Evolutionary conservation across 768 basidiomycete genomes (phyloP).

Genomic region (Russula olivacea): DNA sequence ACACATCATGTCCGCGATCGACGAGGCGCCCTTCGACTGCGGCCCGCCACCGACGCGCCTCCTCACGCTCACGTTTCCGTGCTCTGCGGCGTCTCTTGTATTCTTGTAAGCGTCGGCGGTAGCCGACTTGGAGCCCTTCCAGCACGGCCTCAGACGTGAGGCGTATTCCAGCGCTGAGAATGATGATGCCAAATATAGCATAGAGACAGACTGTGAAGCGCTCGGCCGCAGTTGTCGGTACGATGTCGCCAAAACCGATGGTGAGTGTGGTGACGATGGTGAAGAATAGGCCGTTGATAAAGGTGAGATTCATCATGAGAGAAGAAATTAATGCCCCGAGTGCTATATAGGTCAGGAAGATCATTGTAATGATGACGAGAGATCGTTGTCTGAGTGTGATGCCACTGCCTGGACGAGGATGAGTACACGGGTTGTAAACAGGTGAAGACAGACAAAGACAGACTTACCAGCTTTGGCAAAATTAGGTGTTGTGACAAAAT

Average conservation of each 20-base stretch:
- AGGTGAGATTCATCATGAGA: conserved; percentile 48
- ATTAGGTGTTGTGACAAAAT: conserved; percentile 52
- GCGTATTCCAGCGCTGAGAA: conserved; percentile 38
- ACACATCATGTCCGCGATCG: conserved; percentile 43
- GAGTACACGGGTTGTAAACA: conserved; percentile 6
- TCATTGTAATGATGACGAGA: conserved; percentile 72
- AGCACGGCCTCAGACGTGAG: conserved; percentile 53
- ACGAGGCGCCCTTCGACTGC: conserved; percentile 62
- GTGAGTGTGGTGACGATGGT: conserved; percentile 67
- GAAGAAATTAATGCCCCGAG: conserved; percentile 61
- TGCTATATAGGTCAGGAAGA: conserved; percentile 66
- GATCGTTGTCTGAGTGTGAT: conserved; percentile 74
- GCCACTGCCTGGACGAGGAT: conserved; percentile 55
- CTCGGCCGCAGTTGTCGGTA: conserved; percentile 43
- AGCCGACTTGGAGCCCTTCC: conserved; percentile 64
- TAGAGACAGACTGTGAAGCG: conserved; percentile 59
- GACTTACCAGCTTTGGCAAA: conserved; percentile 57
- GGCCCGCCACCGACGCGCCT: conserved; percentile 49
- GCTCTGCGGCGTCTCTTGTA: conserved; percentile 44
- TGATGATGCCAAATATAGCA: conserved; percentile 54
- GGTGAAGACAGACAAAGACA: neutral
- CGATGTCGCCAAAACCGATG: conserved; percentile 69
- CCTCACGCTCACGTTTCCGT: conserved; percentile 39
- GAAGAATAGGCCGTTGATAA: conserved; percentile 75
- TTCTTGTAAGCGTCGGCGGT: conserved; percentile 47